Percentiles rank a stretch among this genome's conserved stretches.
phyloP scores from a whole-genome alignment of 495 filamentous ascomycete genomes.

The Aspergillus nidulans region DNA sequence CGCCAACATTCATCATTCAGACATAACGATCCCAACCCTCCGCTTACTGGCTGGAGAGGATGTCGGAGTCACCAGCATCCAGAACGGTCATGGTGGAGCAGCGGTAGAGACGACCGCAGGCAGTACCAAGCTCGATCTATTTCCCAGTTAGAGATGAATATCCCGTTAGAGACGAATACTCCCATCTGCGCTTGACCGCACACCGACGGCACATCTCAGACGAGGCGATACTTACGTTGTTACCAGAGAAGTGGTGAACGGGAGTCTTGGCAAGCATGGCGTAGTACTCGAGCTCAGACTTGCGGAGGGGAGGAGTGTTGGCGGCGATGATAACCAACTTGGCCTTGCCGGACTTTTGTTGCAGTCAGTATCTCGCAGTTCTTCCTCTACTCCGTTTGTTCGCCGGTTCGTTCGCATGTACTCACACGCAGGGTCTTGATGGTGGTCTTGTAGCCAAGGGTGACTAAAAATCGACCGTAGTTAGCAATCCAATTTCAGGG shows the following conservation, averaged over 20 bases:
- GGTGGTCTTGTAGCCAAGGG: conserved; percentile 90
- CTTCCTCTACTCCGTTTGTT: background rate
- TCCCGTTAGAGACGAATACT: too few species aligned
- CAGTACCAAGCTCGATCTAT: conserved; percentile 93
- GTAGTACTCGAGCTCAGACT: conserved; percentile 91
- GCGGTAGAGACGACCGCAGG: conserved; percentile 77
- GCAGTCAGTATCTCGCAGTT: conserved; percentile 4
- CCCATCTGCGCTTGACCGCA: background rate
- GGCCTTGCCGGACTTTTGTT: conserved; percentile 43
- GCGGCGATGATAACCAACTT: conserved; percentile 75
- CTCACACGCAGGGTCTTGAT: conserved; percentile 80
- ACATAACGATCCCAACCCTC: conserved; percentile 16
- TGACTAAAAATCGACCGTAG: conserved; percentile 45
- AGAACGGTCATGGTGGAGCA: conserved; percentile 94
- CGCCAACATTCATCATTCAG: conserved; percentile 16
- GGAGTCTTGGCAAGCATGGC: conserved; percentile 89
- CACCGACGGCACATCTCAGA: background rate
- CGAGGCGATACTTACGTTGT: conserved; percentile 73
- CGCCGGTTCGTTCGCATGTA: conserved; percentile 26
- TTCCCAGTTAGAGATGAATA: conserved; percentile 10
- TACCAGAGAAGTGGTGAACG: conserved; percentile 93
- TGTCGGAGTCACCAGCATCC: conserved; percentile 97
- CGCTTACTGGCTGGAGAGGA: conserved; percentile 59
- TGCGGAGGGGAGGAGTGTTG: conserved; percentile 94
- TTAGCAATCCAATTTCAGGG: background rate